These are phyloP conservation scores for Calonectria montana DNA, from an alignment of 2,329 filamentous ascomycete genomes.

Conservation along the genomic window DNA sequence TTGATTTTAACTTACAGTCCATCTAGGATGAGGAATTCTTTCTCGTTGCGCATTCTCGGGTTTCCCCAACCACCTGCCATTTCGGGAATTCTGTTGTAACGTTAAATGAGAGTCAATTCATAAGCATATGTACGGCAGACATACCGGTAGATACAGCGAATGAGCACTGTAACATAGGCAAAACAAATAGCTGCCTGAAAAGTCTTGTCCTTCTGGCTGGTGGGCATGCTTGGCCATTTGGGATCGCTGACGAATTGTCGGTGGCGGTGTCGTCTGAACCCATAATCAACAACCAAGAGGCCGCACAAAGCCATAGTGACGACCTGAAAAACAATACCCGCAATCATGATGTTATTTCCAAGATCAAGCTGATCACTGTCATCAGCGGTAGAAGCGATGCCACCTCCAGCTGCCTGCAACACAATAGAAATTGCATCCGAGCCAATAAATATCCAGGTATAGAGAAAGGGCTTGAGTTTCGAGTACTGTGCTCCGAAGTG, in stretches of 20 bases:
- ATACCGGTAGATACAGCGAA: constrained; percentile 12
- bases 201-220: background rate
- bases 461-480: constrained; percentile 54
- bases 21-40: constrained; percentile 67
- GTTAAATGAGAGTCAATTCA: background rate
- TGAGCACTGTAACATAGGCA: background rate
- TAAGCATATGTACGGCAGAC: background rate
- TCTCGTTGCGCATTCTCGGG: constrained; percentile 63
- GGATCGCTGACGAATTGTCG: background rate
- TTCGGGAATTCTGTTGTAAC: constrained; percentile 63
- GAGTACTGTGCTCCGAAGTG: constrained; percentile 58
- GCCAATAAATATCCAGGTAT: constrained; percentile 67
- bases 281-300: background rate
- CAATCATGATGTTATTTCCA: constrained; percentile 13
- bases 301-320: constrained; percentile 10
- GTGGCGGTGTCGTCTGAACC: background rate
- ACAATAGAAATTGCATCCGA: constrained; percentile 70
- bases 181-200: background rate
- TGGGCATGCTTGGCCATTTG: background rate
- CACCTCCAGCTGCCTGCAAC: constrained; percentile 69
- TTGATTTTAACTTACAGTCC: constrained; percentile 40
- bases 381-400: constrained; percentile 56
- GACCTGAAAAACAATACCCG: background rate
- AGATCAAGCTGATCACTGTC: constrained; percentile 37
- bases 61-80: constrained; percentile 71